Conservation (phyloP, 2,329 filamentous ascomycete genomes). For the Fusarium napiforme region DNA sequence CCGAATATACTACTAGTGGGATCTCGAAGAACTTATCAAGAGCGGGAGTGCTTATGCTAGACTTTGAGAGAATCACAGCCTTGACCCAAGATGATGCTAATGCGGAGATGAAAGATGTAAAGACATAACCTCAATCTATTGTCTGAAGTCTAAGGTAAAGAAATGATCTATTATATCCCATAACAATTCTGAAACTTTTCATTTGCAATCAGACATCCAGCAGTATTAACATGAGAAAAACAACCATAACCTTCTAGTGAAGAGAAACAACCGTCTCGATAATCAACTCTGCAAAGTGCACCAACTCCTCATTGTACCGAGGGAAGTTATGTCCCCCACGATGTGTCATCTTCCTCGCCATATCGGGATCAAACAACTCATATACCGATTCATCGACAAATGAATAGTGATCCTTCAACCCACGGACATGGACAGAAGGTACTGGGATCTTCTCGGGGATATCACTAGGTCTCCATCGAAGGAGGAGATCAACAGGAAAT, state of each 20-base stretch:
- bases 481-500: not conserved
- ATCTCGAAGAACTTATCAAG: accelerated
- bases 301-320: not conserved
- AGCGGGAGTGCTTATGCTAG: not conserved
- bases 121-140: not conserved
- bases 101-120: not conserved
- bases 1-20: not conserved
- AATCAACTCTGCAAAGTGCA: not conserved
- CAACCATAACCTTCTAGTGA: not conserved
- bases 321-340: not conserved
- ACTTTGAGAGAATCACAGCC: accelerated
- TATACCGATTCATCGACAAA: not conserved
- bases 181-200: not conserved
- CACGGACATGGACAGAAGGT: not conserved
- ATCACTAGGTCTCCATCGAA: not conserved
- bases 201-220: not conserved
- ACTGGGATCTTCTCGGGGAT: not conserved
- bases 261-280: not conserved
- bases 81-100: not conserved
- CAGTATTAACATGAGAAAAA: not conserved
- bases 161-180: not conserved
- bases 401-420: not conserved
- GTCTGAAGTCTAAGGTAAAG: not conserved
- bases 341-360: not conserved
- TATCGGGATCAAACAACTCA: not conserved